A percentile compares a stretch with the other conserved stretches of the same genome.
Conservation (phyloP, 345 rosid genomes). For the Nasturtium officinale region DNA sequence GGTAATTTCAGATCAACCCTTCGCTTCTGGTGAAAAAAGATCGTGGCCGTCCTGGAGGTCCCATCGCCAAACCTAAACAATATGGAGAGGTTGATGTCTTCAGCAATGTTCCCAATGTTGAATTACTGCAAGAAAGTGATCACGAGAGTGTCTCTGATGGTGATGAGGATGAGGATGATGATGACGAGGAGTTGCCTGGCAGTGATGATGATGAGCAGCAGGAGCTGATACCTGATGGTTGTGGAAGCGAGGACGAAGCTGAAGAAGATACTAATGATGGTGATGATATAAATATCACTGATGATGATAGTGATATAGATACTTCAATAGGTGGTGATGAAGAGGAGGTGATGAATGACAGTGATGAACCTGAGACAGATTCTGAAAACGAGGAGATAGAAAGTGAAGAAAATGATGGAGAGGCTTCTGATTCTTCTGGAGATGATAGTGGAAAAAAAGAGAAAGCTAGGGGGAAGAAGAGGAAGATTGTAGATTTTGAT, state of each 20-base stretch:
- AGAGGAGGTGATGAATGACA: constrained; percentile 38
- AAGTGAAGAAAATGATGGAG: constrained; percentile 45
- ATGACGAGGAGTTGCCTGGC: constrained; percentile 45
- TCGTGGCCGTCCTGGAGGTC: constrained; percentile 79
- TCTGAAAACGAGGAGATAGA: constrained; percentile 40
- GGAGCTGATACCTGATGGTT: constrained; percentile 35
- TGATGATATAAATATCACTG: constrained; percentile 36
- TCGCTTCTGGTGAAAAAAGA: constrained; percentile 90
- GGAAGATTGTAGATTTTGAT: constrained; percentile 73
- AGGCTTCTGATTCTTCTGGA: constrained; percentile 28
- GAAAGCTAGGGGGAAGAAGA: constrained; percentile 54
- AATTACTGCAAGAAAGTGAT: constrained; percentile 59
- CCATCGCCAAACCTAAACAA: constrained; percentile 79
- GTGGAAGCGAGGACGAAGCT: constrained; percentile 47
- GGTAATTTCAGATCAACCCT: constrained; percentile 70
- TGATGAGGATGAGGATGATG: constrained; percentile 41
- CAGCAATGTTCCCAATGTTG: constrained; percentile 70
- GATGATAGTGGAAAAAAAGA: constrained; percentile 36
- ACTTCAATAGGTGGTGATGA: constrained; percentile 46
- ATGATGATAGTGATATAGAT: constrained; percentile 50
- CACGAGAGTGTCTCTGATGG: constrained; percentile 46
- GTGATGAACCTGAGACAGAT: constrained; percentile 45
- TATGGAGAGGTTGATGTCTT: constrained; percentile 72
- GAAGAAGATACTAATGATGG: constrained; percentile 45
- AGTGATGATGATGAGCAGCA: constrained; percentile 44